Conservation (phyloP, 495 filamentous ascomycete genomes). For the Parachaetomium inaequale region DNA sequence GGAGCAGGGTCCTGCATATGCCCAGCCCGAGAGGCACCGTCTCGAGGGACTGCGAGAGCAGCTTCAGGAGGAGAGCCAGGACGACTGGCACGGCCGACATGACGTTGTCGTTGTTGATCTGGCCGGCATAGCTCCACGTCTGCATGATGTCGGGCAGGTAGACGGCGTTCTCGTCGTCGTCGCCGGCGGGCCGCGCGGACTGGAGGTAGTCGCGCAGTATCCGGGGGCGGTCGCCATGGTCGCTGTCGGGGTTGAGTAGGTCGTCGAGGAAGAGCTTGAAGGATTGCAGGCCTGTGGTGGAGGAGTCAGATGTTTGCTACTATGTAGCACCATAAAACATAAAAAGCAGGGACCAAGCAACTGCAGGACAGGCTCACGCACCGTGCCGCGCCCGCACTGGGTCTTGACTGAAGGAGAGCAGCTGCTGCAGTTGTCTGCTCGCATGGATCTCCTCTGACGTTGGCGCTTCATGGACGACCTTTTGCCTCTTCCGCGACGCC, state of each 20-base stretch:
- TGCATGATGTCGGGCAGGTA: slow-evolving; percentile 73
- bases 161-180: slow-evolving; percentile 51
- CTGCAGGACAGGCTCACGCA: slow-evolving; percentile 36
- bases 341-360: background rate
- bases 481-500: slow-evolving; percentile 32
- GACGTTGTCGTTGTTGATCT: slow-evolving; percentile 68
- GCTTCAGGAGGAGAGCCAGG: slow-evolving; percentile 70
- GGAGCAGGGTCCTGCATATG: slow-evolving; percentile 69
- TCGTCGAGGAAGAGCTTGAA: slow-evolving; percentile 73
- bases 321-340: no score
- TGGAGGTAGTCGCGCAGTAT: slow-evolving; percentile 74
- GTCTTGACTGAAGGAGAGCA: slow-evolving; percentile 68
- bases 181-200: slow-evolving; percentile 53
- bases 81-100: slow-evolving; percentile 71
- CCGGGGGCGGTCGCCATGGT: slow-evolving; percentile 43
- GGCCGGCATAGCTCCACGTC: slow-evolving; percentile 70
- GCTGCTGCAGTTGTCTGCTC: slow-evolving; percentile 55
- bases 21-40: slow-evolving; percentile 65
- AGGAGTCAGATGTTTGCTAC: background rate
- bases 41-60: slow-evolving; percentile 65
- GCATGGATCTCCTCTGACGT: slow-evolving; percentile 56
- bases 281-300: slow-evolving; percentile 58
- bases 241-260: slow-evolving; percentile 54
- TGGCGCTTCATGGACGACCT: slow-evolving; percentile 45
- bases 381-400: slow-evolving; percentile 58